phyloP scores from a whole-genome alignment of 495 filamentous ascomycete genomes.

The Aspergillus bertholletiae region DNA sequence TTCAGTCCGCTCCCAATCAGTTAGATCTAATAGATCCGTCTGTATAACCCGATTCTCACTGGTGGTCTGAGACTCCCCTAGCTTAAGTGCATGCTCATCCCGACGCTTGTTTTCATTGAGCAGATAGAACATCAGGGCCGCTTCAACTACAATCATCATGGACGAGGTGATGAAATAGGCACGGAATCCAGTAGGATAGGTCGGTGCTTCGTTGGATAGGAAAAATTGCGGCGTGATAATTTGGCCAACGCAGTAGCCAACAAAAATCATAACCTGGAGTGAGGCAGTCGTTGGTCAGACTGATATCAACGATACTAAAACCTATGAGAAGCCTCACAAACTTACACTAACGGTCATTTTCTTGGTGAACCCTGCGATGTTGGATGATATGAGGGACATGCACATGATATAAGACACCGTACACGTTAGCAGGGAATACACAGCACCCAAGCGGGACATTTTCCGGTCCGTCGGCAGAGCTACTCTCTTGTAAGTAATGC shows the following conservation, averaged over 20 bases:
- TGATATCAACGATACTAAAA: not conserved
- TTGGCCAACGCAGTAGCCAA: not conserved
- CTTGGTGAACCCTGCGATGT: not conserved
- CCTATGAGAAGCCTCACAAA: not conserved
- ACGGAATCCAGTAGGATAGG: not conserved
- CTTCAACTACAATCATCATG: not conserved
- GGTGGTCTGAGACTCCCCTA: not conserved
- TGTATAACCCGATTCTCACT: not conserved
- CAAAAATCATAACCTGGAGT: not conserved
- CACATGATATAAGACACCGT: not conserved
- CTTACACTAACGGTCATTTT: not conserved
- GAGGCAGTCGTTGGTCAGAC: not conserved
- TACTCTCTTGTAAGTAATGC: not conserved
- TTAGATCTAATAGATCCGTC: not conserved
- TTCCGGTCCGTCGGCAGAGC: not conserved
- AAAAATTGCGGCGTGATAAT: not conserved
- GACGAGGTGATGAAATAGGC: not conserved
- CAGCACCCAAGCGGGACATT: not conserved
- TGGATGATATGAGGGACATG: not conserved
- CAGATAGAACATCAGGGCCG: not conserved
- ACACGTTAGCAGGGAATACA: not conserved
- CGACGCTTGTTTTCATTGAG: not conserved
- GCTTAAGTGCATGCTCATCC: not conserved
- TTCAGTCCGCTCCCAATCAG: not conserved
- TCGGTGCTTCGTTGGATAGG: not conserved